Conservation (phyloP, 78 protist genomes). For the Protostelium mycophagum region DNA sequence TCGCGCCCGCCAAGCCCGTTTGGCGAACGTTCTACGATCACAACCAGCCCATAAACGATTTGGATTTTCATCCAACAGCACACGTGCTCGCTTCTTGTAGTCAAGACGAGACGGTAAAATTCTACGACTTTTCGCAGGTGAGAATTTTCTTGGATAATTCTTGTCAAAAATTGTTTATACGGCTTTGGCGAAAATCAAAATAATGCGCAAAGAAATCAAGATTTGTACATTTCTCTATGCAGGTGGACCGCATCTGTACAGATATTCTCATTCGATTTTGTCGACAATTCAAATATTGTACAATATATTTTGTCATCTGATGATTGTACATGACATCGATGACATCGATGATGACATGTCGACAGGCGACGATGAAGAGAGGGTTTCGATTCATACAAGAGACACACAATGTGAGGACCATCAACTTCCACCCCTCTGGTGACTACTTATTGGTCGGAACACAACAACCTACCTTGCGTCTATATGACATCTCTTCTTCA, state of each 20-base stretch:
- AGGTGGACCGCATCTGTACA: no score
- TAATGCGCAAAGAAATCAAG: no score
- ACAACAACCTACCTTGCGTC: slow-evolving; percentile 57
- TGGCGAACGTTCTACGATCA: slow-evolving; percentile 71
- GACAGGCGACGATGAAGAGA: slow-evolving; percentile 38
- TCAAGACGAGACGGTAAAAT: slow-evolving; percentile 55
- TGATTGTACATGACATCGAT: not conserved
- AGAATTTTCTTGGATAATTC: not conserved
- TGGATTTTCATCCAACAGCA: slow-evolving; percentile 63
- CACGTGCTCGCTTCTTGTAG: slow-evolving; percentile 37
- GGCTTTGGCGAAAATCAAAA: no score
- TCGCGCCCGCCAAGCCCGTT: slow-evolving; percentile 54
- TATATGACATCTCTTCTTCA: slow-evolving; percentile 61
- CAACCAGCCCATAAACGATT: slow-evolving; percentile 60
- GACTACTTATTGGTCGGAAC: slow-evolving; percentile 69
- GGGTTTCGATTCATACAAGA: slow-evolving; percentile 61
- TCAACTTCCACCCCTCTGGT: slow-evolving; percentile 71
- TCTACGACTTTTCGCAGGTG: slow-evolving; percentile 39
- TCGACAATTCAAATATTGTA: no score
- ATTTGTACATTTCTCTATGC: no score
- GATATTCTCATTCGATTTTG: no score
- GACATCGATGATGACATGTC: not conserved
- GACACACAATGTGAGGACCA: slow-evolving; percentile 45
- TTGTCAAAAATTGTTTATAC: no score
- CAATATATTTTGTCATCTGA: no score